phyloP scores from a whole-genome alignment of 2,329 filamentous ascomycete species.

The Ilyonectria robusta region DNA sequence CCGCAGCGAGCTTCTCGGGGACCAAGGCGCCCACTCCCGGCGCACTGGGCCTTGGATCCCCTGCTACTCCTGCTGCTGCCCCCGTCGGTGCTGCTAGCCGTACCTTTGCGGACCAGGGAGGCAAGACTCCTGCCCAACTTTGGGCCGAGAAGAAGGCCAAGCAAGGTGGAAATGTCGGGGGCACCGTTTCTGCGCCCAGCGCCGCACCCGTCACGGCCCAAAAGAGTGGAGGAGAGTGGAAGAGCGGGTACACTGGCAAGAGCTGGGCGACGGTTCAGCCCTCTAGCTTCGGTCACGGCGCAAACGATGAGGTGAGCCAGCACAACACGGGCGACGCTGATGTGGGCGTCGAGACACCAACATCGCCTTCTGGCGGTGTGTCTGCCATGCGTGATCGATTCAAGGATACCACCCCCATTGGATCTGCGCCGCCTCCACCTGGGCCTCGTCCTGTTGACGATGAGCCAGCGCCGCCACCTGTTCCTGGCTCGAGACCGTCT shows the following conservation, averaged over 20 bases:
- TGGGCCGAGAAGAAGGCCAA: constrained; percentile 98
- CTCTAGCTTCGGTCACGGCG: constrained; percentile 73
- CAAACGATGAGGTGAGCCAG: constrained; percentile 62
- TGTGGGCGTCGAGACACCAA: constrained; percentile 62
- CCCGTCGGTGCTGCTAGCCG: constrained; percentile 87
- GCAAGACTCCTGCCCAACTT: constrained; percentile 95
- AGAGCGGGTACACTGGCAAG: constrained; percentile 92
- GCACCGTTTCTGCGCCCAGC: constrained; percentile 59
- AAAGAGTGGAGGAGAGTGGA: constrained; percentile 84
- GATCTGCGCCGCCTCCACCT: constrained; percentile 58
- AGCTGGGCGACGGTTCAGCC: constrained; percentile 89
- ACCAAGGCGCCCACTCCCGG: constrained; percentile 90
- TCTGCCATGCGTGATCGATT: constrained; percentile 86
- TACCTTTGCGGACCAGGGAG: constrained; percentile 94
- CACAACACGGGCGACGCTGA: constrained; percentile 74
- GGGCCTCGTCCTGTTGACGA: constrained; percentile 56
- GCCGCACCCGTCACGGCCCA: constrained; percentile 75
- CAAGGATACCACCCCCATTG: constrained; percentile 81
- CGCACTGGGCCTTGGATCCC: constrained; percentile 74
- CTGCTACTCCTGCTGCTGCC: constrained; percentile 66
- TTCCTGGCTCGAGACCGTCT: constrained; percentile 77
- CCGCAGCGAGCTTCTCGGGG: constrained; percentile 80
- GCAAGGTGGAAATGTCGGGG: constrained; percentile 70
- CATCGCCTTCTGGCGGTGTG: constrained; percentile 75
- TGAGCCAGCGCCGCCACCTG: constrained; percentile 63